Evolutionary conservation across 176 grass and related monocot genomes (phyloP).

Genomic region (Eleusine coracana): DNA sequence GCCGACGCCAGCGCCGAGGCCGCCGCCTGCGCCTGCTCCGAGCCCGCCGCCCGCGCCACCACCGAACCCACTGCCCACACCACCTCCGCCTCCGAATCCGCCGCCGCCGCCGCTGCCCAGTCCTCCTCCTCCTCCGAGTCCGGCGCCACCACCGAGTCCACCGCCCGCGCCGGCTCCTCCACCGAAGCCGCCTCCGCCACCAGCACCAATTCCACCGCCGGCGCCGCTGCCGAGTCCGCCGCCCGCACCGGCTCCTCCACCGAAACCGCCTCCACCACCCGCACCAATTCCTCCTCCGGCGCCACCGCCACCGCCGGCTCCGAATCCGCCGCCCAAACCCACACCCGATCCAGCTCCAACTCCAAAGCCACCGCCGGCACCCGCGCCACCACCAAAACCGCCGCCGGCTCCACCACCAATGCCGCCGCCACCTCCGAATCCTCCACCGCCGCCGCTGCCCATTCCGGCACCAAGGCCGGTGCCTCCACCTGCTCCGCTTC

Average conservation of each 20-base stretch:
- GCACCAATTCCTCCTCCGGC: constrained; percentile 19
- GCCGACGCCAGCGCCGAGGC: not conserved
- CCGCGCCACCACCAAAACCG: constrained; percentile 20
- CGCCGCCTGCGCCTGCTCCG: not conserved
- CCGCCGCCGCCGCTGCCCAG: not conserved
- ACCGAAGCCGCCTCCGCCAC: not conserved
- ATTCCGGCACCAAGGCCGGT: constrained; percentile 1
- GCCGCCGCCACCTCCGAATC: not conserved
- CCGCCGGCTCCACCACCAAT: not conserved
- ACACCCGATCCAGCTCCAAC: not conserved
- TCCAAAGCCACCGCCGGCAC: constrained; percentile 13
- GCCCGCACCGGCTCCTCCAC: not conserved
- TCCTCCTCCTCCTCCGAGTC: constrained; percentile 25
- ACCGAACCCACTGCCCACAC: not conserved
- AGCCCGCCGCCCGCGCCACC: not conserved
- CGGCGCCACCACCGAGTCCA: not conserved
- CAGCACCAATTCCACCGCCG: not conserved
- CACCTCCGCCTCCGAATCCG: constrained; percentile 4
- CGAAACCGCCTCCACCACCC: not conserved
- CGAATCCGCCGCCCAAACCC: not conserved
- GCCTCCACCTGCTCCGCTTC: constrained; percentile 15
- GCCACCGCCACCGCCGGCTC: not conserved
- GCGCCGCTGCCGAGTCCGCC: not conserved
- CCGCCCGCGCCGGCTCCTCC: not conserved
- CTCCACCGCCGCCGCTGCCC: not conserved